These are phyloP conservation scores for Ocimum tenuiflorum DNA, from an alignment of 257 asterid genomes.

Conservation along the genomic window DNA sequence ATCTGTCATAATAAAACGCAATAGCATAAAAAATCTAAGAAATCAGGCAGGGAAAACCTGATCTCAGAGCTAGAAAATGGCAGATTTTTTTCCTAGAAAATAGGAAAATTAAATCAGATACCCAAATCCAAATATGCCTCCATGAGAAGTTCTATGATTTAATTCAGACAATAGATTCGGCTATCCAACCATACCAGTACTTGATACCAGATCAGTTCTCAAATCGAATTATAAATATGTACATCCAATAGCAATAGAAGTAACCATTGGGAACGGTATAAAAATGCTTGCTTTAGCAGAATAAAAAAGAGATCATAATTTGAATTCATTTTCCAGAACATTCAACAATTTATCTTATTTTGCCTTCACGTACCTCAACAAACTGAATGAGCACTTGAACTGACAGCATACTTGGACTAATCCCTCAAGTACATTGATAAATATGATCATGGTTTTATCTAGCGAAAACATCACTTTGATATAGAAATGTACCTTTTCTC, in stretches of 20 bases:
- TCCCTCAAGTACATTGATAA: not conserved
- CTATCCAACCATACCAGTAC: not conserved
- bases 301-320: not conserved
- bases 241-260: too few species aligned
- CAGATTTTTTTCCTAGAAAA: too few species aligned
- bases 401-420: not conserved
- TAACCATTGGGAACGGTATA: not conserved
- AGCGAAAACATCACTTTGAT: not conserved
- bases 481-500: constrained; percentile 65
- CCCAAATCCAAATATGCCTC: not conserved
- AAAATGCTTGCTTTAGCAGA: constrained; percentile 5
- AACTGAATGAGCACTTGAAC: not conserved
- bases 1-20: not conserved
- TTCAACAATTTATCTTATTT: not conserved
- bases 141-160: not conserved
- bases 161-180: not conserved
- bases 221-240: too few species aligned
- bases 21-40: not conserved
- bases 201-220: not conserved
- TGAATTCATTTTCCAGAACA: not conserved
- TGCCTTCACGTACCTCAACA: not conserved
- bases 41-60: too few species aligned
- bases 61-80: not conserved
- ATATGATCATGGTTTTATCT: not conserved
- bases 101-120: not conserved